Conservation (phyloP, 2,329 filamentous ascomycete genomes). For the Exophiala calicioides region DNA sequence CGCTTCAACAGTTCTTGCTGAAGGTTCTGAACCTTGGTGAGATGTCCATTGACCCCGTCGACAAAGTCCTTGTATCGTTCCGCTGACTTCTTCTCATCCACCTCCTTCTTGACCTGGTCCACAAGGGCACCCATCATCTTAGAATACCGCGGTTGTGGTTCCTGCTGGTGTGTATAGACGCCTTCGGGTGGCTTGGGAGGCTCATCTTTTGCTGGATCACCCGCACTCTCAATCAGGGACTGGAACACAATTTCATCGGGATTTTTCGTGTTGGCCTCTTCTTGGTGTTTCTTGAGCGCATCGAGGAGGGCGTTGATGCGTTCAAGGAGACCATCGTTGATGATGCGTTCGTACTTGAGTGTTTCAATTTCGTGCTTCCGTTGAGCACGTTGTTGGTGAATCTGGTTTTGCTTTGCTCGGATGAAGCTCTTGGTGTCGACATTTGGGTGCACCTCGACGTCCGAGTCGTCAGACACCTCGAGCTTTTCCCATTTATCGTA, state of each 20-base stretch:
- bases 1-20: slow-evolving; percentile 74
- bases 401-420: slow-evolving; percentile 95
- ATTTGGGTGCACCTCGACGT: slow-evolving; percentile 97
- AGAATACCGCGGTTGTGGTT: slow-evolving; percentile 75
- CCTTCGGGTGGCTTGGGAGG: slow-evolving; percentile 75
- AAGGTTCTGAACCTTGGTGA: slow-evolving; percentile 73
- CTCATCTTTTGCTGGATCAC: slow-evolving; percentile 70
- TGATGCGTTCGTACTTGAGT: slow-evolving; percentile 81
- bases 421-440: slow-evolving; percentile 99
- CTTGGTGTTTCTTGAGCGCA: slow-evolving; percentile 72
- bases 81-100: slow-evolving; percentile 72
- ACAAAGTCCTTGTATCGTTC: slow-evolving; percentile 75
- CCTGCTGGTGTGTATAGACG: slow-evolving; percentile 72
- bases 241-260: slow-evolving; percentile 85
- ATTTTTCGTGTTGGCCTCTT: slow-evolving; percentile 62
- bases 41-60: slow-evolving; percentile 73
- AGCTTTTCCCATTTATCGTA: slow-evolving; percentile 73
- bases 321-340: slow-evolving; percentile 86
- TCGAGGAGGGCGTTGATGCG: slow-evolving; percentile 79
- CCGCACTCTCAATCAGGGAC: slow-evolving; percentile 78
- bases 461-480: slow-evolving; percentile 96
- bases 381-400: slow-evolving; percentile 85
- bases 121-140: slow-evolving; percentile 98
- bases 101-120: slow-evolving; percentile 85
- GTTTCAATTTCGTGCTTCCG: slow-evolving; percentile 87